Base-by-base conservation (phyloP, 306 rosid species). In the Vachellia collinsii region DNA sequence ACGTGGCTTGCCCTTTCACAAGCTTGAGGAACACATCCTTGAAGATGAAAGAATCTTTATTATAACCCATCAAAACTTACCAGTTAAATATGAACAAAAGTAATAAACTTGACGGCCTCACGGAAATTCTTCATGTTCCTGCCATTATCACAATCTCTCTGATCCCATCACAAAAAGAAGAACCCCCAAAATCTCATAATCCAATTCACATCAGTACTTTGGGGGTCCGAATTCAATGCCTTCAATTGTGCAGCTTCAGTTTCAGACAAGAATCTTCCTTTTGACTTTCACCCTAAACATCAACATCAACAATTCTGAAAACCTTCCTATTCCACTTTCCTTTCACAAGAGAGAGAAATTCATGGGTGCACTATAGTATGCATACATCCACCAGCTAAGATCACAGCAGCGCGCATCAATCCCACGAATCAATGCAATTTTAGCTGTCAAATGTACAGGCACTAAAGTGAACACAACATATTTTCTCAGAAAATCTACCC, bases 261-360 rank as follows among this genome's bases (percentile, higher is more conserved):
- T 87, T 77, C 72, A 77, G 77, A 72, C 79, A 64, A 79, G 69
- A 69, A 71, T 79, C 66, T 73, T 75, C 53, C 77, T 46, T 70
- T 81, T 81, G 85, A 78, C 85, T 87, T 71, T 66, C 76, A 47
- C 54, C 84, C 47, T 34, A 56, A 47, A 77, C 68, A 80, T 85
- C 82, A 77, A 74, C 81, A 83, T 78, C 81, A 84, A 84, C 70
- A 69, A 70, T 70, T 64, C 70, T 80, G 34, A 47, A 22, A 50
- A 77, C 76, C 75, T 80, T 65, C 73, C 64, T 79, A 78, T 84
- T 74, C 68, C 80, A 77, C 89, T n/a, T 51, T 7, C 46, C 46
- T 62, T 80, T 59, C 23, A 23, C 17, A 7, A 64, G 44, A 36
- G 37, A 64, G 70, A 36, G 43, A 14, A 36, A 64, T 36, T 34